phyloP scores from a whole-genome alignment of 805 yeast species.

The Clavispora asparagi region DNA sequence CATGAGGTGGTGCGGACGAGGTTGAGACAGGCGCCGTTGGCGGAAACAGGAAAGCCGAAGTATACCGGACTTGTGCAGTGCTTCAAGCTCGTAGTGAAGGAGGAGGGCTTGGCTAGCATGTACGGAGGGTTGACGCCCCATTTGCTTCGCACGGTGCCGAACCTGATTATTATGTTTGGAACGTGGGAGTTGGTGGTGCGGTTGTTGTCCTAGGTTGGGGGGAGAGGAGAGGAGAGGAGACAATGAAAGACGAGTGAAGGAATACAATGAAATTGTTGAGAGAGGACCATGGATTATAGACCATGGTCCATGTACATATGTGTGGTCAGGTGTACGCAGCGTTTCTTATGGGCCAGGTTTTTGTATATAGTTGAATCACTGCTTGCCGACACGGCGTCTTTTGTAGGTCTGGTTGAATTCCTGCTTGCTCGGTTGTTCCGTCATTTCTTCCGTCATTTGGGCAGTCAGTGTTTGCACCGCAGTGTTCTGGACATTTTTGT shows the following conservation, averaged over 20 bases:
- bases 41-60: constrained; percentile 71
- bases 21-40: constrained; percentile 84
- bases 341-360: not conserved
- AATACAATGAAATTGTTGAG: too few relatives aligned
- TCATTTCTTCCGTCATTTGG: too few relatives aligned
- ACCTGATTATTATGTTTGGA: constrained; percentile 97
- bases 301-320: too few relatives aligned
- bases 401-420: not conserved
- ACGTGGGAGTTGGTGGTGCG: constrained; percentile 81
- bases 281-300: too few relatives aligned
- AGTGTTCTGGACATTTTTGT: constrained; percentile 34
- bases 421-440: too few relatives aligned
- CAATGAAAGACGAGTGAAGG: too few relatives aligned
- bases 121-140: constrained; percentile 98
- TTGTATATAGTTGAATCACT: not conserved
- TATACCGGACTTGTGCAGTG: constrained; percentile 88
- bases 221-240: not conserved
- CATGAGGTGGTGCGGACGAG: constrained; percentile 97
- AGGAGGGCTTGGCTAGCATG: constrained; percentile 90
- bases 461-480: not conserved
- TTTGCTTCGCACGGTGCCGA: constrained; percentile 93
- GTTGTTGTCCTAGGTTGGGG: constrained; percentile 19
- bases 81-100: constrained; percentile 76
- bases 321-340: not conserved
- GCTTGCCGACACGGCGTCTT: not conserved